Evolutionary conservation across 2,329 filamentous ascomycete species (phyloP), one percentile per base, ranked within the genome.

Genomic region (Pseudogymnoascus sp.): DNA sequence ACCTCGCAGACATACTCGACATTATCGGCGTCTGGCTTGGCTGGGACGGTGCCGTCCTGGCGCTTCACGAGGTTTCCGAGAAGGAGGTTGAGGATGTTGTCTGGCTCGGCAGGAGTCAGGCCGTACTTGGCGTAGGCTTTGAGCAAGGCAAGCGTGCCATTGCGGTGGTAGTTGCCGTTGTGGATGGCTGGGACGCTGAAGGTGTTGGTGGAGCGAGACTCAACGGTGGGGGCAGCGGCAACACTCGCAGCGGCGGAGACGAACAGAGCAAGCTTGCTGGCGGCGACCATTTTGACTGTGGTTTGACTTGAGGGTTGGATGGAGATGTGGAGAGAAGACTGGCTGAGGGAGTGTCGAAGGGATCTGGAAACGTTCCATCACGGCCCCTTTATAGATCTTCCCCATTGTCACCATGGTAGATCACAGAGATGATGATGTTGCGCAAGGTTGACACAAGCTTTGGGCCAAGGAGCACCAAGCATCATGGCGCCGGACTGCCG

Each of bases 41-140:
- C 44, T 7, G 46, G 26, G 15, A 65, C 68, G 61, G 70, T 70
- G 35, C 68, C 64, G 59, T 73, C 70, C 60, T 73, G 72, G 62
- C 72, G 67, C 65, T 72, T 73, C 19, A 63, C 56, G 15, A 71
- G 60, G 17, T 26, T 17, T 62, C 63, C 21, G 66, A 31, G 63
- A 72, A 72, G 4, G 63, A 64, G 4, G 53, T 35, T 53, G 46
- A 53, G n/a, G 46, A 53, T 53, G 46, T 17, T 53, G 15, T 64
- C 35, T 68, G 65, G 23, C 64, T 63, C 6, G 4, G 71, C 70
- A 50, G 72, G 71, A 7, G 53, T 67, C 60, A 73, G 64, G 63
- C 68, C 60, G 46, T 71, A 66, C 64, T 73, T 73, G 42, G 68
- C 70, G 50, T 73, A 73, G 3, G 70, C 70, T 60, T 70, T 73